Conservation (phyloP, 2,329 filamentous ascomycete genomes). For the Diaporthe citrichinensis region DNA sequence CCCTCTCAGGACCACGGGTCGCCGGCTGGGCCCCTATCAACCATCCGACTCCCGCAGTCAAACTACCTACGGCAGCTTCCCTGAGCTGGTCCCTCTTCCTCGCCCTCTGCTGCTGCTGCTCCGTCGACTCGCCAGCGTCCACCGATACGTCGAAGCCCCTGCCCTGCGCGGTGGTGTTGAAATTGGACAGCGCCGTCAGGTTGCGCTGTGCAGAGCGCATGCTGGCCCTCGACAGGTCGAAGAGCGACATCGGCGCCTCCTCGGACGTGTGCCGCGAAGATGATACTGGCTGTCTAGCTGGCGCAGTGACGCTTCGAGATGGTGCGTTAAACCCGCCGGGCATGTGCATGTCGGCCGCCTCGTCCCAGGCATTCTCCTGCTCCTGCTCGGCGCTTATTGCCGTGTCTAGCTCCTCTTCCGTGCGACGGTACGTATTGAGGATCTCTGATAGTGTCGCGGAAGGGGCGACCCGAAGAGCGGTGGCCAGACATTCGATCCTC, state of each 20-base stretch:
- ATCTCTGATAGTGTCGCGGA: constrained; percentile 79
- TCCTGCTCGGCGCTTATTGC: constrained; percentile 76
- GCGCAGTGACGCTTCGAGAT: constrained; percentile 52
- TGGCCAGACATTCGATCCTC: constrained; percentile 83
- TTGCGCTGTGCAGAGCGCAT: constrained; percentile 72
- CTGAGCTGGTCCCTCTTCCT: constrained; percentile 81
- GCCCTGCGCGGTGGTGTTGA: constrained; percentile 61
- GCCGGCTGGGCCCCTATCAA: constrained; percentile 70
- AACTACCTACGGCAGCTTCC: constrained; percentile 76
- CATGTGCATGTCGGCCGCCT: constrained; percentile 71
- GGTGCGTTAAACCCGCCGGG: constrained; percentile 67
- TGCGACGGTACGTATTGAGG: constrained; percentile 80
- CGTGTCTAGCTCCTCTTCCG: constrained; percentile 81
- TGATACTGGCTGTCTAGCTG: constrained; percentile 61
- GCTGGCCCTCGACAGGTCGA: constrained; percentile 74
- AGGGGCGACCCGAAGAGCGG: constrained; percentile 82
- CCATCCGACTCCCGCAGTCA: constrained; percentile 78
- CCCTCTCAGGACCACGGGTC: constrained; percentile 48
- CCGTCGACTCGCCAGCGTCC: constrained; percentile 3
- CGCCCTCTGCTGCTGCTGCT: constrained; percentile 54
- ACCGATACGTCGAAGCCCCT: constrained; percentile 49
- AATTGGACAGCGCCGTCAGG: constrained; percentile 67
- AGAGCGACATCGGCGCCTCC: constrained; percentile 75
- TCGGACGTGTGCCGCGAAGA: constrained; percentile 56
- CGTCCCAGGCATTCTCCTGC: constrained; percentile 79